Conservation (phyloP, 2,329 filamentous ascomycete genomes). For the Pyricularia grisea region DNA sequence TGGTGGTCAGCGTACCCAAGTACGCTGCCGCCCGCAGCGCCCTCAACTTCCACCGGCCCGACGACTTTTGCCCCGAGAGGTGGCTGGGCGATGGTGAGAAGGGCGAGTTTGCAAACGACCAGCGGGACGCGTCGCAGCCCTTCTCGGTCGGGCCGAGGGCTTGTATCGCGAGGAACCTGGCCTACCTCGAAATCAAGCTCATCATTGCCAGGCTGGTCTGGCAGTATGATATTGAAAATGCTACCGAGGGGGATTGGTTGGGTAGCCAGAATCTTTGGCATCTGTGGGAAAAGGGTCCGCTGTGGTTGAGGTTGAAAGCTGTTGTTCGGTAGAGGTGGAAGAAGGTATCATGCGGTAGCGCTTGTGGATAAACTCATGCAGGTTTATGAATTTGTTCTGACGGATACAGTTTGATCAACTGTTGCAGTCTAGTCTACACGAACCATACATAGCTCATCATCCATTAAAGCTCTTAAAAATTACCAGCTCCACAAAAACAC, state of each 20-base stretch:
- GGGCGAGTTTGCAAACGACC: background rate
- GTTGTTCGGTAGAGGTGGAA: background rate
- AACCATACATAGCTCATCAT: too few relatives aligned
- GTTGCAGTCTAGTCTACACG: too few relatives aligned
- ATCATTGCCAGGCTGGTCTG: slow-evolving; percentile 1
- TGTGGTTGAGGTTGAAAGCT: background rate
- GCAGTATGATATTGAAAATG: background rate
- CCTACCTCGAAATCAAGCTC: slow-evolving; percentile 1
- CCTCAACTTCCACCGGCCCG: slow-evolving; percentile 8
- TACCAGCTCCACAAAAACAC: too few relatives aligned
- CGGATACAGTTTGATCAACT: too few relatives aligned
- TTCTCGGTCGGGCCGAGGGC: slow-evolving; percentile 1
- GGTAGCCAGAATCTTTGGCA: slow-evolving; percentile 2
- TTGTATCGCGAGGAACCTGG: slow-evolving; percentile 4
- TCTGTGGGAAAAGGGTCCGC: slow-evolving; percentile 3
- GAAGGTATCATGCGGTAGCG: background rate
- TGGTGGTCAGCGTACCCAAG: slow-evolving; percentile 26
- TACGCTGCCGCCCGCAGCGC: slow-evolving; percentile 3
- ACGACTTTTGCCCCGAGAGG: slow-evolving; percentile 4
- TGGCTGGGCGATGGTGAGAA: background rate
- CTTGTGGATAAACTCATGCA: too few relatives aligned
- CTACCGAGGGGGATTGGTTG: slow-evolving; percentile 1
- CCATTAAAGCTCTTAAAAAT: too few relatives aligned
- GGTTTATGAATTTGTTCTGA: too few relatives aligned
- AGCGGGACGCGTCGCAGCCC: background rate